Conservation (phyloP, 2,329 filamentous ascomycete species). For the Cladosporium sphaerospermum region DNA sequence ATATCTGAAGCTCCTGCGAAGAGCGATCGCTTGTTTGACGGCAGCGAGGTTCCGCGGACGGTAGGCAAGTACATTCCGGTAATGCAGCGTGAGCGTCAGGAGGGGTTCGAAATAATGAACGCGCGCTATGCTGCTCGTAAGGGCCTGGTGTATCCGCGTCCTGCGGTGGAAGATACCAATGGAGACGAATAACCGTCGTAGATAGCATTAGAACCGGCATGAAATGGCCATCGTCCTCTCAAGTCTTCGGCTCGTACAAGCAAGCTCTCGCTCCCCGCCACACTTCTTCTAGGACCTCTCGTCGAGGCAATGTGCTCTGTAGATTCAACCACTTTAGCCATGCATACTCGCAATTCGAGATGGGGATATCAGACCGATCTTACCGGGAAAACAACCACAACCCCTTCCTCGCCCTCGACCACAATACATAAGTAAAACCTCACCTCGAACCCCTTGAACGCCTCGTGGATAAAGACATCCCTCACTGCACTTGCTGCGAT, state of each 20-base stretch:
- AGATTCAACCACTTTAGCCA: no score
- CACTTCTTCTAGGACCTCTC: constrained; percentile 73
- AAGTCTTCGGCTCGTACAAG: constrained; percentile 62
- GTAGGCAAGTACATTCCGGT: constrained; percentile 54
- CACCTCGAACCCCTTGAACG: constrained; percentile 87
- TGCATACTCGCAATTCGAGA: no score
- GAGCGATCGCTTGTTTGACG: constrained; percentile 51
- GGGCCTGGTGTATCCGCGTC: constrained; percentile 28
- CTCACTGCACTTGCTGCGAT: constrained; percentile 90
- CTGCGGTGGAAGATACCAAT: constrained; percentile 9
- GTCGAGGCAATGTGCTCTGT: constrained; percentile 62
- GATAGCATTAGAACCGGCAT: neutral
- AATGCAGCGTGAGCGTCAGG: constrained; percentile 50
- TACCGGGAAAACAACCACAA: constrained; percentile 91
- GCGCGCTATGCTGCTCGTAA: constrained; percentile 51
- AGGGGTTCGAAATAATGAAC: constrained; percentile 57
- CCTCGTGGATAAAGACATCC: constrained; percentile 92
- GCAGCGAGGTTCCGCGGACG: constrained; percentile 48
- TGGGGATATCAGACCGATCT: constrained; percentile 16
- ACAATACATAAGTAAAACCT: constrained; percentile 84
- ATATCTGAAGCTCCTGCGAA: constrained; percentile 13
- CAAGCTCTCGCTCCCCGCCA: constrained; percentile 82
- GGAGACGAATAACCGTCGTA: constrained; percentile 13
- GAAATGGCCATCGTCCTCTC: constrained; percentile 15
- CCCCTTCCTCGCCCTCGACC: constrained; percentile 78